phyloP scores from a whole-genome alignment of 257 asterid genomes.

The Perilla frutescens region DNA sequence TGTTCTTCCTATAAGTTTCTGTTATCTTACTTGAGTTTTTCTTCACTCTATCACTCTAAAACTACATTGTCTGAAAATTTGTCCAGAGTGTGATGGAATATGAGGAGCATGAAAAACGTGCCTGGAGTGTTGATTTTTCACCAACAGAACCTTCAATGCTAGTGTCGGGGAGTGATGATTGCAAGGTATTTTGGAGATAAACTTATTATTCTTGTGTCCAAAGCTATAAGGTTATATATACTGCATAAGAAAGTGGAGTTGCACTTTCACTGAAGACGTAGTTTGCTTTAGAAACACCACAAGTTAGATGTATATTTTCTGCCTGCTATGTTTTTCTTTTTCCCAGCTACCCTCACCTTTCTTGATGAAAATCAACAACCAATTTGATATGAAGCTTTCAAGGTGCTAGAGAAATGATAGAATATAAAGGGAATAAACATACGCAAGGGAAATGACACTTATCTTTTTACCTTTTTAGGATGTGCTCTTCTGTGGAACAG shows the following conservation, averaged over 20 bases:
- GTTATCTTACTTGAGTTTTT: too few relatives aligned
- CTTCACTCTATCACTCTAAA: too few relatives aligned
- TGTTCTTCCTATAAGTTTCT: too few relatives aligned
- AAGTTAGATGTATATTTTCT: not conserved
- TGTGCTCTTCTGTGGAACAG: not conserved
- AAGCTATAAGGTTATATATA: not conserved
- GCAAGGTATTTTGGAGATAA: constrained; percentile 60
- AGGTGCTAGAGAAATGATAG: not conserved
- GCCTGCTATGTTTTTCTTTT: not conserved
- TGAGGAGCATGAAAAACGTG: constrained; percentile 92
- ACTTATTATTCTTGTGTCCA: not conserved
- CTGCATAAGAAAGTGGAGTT: constrained; percentile 1
- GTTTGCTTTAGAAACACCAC: not conserved
- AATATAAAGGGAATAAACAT: not conserved
- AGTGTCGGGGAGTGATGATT: constrained; percentile 88
- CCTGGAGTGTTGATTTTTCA: constrained; percentile 92
- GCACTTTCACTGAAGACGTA: not conserved
- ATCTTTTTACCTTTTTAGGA: not conserved
- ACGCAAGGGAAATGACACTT: not conserved
- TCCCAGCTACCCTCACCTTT: not conserved
- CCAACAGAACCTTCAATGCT: constrained; percentile 81
- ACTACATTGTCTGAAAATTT: constrained; percentile 5
- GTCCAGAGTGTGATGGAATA: constrained; percentile 84
- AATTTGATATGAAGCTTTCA: not conserved
- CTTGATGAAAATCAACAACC: not conserved